Percentiles rank a stretch among this genome's conserved stretches.
Conservation (phyloP, 306 rosid genomes). For the Cucurbita ficifolia region DNA sequence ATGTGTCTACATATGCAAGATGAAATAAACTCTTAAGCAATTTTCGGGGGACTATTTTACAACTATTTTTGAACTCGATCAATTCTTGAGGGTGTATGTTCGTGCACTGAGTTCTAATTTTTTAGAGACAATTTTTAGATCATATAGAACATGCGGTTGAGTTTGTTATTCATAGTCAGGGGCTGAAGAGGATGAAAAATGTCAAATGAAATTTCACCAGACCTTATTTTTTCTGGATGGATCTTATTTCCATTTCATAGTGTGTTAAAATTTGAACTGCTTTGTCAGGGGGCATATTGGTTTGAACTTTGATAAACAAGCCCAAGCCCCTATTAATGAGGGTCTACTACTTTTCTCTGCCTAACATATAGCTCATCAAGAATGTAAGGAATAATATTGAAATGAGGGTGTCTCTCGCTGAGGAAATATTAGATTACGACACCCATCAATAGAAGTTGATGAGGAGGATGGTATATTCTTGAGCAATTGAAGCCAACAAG, state of each 20-base stretch:
- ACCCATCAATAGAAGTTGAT: constrained; percentile 50
- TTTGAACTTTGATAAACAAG: constrained; percentile 96
- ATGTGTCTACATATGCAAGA: neutral
- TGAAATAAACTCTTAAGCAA: neutral
- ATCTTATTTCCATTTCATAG: constrained; percentile 22
- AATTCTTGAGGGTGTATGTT: neutral
- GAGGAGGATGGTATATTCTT: constrained; percentile 57
- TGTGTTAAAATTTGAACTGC: constrained; percentile 68
- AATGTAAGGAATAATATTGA: constrained; percentile 47
- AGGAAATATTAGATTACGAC: constrained; percentile 53
- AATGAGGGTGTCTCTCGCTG: constrained; percentile 38
- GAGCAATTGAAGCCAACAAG: constrained; percentile 55
- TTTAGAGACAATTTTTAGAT: neutral
- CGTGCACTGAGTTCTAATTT: neutral
- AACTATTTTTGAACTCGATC: neutral
- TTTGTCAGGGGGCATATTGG: constrained; percentile 99
- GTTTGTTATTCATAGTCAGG: neutral
- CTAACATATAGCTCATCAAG: constrained; percentile 63
- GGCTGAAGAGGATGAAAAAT: constrained; percentile 17
- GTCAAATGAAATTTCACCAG: constrained; percentile 5
- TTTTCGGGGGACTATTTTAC: neutral
- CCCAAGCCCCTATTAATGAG: constrained; percentile 82
- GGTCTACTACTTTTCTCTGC: constrained; percentile 64
- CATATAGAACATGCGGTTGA: neutral
- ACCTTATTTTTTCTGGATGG: constrained; percentile 8